Evolutionary conservation across 495 filamentous ascomycete species (phyloP).

Genomic region (Trichoderma erinaceum): DNA sequence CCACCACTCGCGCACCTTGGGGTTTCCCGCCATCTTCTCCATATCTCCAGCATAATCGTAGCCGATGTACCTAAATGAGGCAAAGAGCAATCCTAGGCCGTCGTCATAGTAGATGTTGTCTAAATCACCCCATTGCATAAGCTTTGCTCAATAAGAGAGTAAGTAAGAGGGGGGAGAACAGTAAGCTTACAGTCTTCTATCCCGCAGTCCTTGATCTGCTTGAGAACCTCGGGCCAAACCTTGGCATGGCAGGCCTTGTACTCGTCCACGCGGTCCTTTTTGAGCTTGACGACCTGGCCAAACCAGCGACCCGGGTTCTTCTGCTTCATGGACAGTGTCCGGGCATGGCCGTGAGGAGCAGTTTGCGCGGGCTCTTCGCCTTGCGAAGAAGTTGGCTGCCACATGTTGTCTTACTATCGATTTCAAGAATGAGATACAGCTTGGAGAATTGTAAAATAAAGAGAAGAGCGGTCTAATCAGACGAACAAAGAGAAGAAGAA

Average conservation of each 20-base stretch:
- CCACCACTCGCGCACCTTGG: constrained; percentile 73
- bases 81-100: constrained; percentile 56
- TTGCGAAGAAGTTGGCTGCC: neutral
- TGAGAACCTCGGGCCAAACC: constrained; percentile 68
- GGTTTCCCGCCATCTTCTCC: constrained; percentile 61
- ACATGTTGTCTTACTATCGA: neutral
- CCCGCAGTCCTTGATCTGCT: constrained; percentile 65
- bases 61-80: constrained; percentile 68
- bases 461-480: too few species aligned
- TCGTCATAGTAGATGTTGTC: constrained; percentile 69
- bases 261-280: constrained; percentile 52
- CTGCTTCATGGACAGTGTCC: constrained; percentile 6
- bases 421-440: neutral
- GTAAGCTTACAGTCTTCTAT: constrained; percentile 59
- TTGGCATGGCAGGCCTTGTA: constrained; percentile 68
- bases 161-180: neutral
- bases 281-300: constrained; percentile 65
- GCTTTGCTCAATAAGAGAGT: neutral
- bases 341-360: neutral
- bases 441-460: neutral
- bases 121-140: constrained; percentile 23
- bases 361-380: neutral
- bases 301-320: constrained; percentile 47
- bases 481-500: neutral
- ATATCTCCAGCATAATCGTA: constrained; percentile 64